Conservation (phyloP, 495 filamentous ascomycete species). For the Aspergillus cavernicola region DNA sequence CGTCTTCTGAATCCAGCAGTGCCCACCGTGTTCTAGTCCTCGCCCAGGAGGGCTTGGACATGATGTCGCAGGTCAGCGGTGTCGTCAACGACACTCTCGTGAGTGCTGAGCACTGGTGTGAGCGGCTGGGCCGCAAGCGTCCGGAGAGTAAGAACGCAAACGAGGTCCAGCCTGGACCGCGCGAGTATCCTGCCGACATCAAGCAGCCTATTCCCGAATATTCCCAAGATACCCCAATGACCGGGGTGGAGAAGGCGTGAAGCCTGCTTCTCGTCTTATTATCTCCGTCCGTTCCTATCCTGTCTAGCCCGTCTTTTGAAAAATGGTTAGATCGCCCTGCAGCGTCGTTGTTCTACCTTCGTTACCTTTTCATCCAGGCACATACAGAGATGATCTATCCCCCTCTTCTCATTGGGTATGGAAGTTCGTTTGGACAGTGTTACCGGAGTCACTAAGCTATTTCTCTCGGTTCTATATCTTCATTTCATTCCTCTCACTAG, state of each 20-base stretch:
- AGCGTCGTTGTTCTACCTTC: not conserved
- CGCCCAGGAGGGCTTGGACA: constrained; percentile 82
- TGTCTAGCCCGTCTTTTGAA: too few relatives aligned
- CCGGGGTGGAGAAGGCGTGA: constrained; percentile 35
- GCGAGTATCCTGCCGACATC: constrained; percentile 27
- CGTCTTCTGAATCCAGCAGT: constrained; percentile 42
- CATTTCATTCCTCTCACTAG: not conserved
- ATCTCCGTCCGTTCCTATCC: not conserved
- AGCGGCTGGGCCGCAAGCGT: constrained; percentile 60
- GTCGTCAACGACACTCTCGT: constrained; percentile 80
- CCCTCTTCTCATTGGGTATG: not conserved
- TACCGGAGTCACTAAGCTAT: not conserved
- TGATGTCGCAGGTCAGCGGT: constrained; percentile 78
- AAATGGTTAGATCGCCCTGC: not conserved
- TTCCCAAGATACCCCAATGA: constrained; percentile 37
- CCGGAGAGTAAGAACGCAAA: constrained; percentile 23
- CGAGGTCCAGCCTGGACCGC: constrained; percentile 25
- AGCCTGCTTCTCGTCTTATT: not conserved
- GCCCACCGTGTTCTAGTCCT: constrained; percentile 74
- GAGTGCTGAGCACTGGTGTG: constrained; percentile 85
- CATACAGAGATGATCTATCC: not conserved
- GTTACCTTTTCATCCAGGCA: not conserved
- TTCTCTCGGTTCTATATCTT: not conserved
- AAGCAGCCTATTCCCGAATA: constrained; percentile 32
- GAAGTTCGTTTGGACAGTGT: not conserved